Evolutionary conservation across 108 stramenopile genomes (phyloP).

Genomic region (Seminavis robusta): DNA sequence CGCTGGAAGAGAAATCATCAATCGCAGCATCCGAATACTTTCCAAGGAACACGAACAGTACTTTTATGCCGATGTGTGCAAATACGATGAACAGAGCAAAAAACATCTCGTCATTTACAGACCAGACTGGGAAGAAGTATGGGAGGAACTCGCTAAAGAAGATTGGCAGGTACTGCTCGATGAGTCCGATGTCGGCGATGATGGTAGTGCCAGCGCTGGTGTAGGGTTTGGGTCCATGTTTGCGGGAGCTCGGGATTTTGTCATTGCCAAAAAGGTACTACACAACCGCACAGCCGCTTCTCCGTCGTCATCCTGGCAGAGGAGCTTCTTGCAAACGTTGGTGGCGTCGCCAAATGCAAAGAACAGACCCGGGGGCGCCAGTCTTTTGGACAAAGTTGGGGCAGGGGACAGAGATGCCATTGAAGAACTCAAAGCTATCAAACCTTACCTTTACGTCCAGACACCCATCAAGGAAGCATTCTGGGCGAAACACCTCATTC

Average conservation of each 20-base stretch:
- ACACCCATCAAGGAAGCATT: conserved; percentile 68
- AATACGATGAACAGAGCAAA: conserved; percentile 58
- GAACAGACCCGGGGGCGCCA: too few relatives aligned
- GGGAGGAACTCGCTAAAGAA: conserved; percentile 68
- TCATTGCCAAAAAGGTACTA: conserved; percentile 60
- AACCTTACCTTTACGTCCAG: conserved; percentile 68
- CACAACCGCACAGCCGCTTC: background rate
- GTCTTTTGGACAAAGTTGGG: too few relatives aligned
- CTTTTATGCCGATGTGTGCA: conserved; percentile 69
- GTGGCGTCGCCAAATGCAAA: too few relatives aligned
- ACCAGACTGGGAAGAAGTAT: conserved; percentile 63
- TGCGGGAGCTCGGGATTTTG: conserved; percentile 46
- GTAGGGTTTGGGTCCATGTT: too few relatives aligned
- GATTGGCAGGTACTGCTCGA: conserved; percentile 87
- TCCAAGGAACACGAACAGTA: conserved; percentile 67
- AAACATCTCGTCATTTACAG: conserved; percentile 73
- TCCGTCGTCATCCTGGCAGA: conserved; percentile 9
- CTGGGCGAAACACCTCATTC: conserved; percentile 38
- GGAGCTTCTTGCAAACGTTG: too few relatives aligned
- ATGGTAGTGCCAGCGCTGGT: too few relatives aligned
- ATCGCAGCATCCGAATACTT: conserved; percentile 67
- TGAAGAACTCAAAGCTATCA: conserved; percentile 23
- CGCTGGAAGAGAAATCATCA: conserved; percentile 68
- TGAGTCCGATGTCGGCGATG: too few relatives aligned
- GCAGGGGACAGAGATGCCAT: too few relatives aligned